Base-by-base conservation (phyloP, 345 rosid genomes). In the Salix dunnii region DNA sequence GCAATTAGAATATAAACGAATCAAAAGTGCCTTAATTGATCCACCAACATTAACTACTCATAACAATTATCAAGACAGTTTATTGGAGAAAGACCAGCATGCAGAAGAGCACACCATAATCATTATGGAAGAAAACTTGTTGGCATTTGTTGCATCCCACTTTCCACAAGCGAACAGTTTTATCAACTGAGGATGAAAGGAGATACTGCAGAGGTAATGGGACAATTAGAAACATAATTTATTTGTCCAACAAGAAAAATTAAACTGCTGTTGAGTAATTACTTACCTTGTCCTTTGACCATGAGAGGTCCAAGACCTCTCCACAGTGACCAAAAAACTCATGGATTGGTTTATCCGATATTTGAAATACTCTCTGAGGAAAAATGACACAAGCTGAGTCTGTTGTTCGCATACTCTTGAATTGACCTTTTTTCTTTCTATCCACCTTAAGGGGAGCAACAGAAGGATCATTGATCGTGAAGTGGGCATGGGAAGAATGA, bases 131-230 rank as follows among this genome's bases (percentile, higher is more conserved):
- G 77, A 86, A 88, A 25, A 85, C 83, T 65, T 77, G 62, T 12
- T 74, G 79, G 76, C 89, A 86, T 33, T 77, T 68, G n/a, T 80
- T 76, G 40, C 58, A 66, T 77, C 91, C 89, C 62, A 86, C 82
- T 86, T 82, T 81, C 91, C 91, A 88, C 71, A 86, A 67, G 18
- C 88, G 87, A 70, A 88, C 91, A 16, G 91, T 88, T 73, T 85
- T 88, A 75, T 88, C 91, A 55, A 75, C 84, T 27, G 91, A 86
- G 33, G 91, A 83, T 60, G 91, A 88, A 35, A 88, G 76, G 21
- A 88, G 72, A 78, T 25, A 51, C 91, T 88, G 82, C 76, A 83
- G 12, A 36, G 4, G 33, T 38, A 82, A 66, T 46, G 67, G 18
- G n/a, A n/a, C 16, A 66, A 35, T 79, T 25, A 74, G 36, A 67